Evolutionary conservation across 108 stramenopile species (phyloP).

Genomic region (Asterionellopsis glacialis): DNA sequence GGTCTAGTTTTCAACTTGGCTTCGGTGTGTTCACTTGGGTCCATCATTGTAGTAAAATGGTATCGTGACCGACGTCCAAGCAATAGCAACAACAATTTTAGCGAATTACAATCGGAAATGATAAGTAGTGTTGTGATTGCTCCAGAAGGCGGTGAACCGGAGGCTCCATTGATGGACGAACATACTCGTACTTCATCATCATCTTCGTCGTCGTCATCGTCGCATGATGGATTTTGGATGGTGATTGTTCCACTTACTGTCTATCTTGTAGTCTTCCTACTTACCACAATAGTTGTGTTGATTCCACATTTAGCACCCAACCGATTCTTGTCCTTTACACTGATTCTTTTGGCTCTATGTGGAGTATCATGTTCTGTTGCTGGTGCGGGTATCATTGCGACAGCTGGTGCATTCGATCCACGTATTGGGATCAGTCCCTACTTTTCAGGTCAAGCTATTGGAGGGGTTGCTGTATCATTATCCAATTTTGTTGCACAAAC

Average conservation of each 20-base stretch:
- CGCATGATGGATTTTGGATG: constrained; percentile 14
- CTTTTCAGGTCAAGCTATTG: constrained; percentile 48
- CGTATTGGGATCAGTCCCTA: constrained; percentile 33
- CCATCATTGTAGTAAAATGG: not conserved
- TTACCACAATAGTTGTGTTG: constrained; percentile 26
- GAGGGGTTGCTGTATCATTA: constrained; percentile 28
- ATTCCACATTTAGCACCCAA: constrained; percentile 15
- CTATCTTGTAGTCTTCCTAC: constrained; percentile 37
- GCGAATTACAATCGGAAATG: no score
- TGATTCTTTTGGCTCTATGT: constrained; percentile 26
- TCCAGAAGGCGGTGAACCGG: no score
- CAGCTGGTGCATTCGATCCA: constrained; percentile 11
- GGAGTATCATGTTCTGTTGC: constrained; percentile 38
- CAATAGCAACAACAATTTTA: not conserved
- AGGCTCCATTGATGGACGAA: no score
- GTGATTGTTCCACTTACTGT: constrained; percentile 38
- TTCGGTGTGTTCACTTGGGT: constrained; percentile 15
- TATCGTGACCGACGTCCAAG: not conserved
- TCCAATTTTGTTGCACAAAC: constrained; percentile 26
- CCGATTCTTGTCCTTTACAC: constrained; percentile 18
- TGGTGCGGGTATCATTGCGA: constrained; percentile 39
- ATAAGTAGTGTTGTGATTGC: no score
- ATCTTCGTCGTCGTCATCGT: no score
- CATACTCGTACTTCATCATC: not conserved
- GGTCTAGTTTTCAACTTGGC: constrained; percentile 43